Base-by-base conservation (phyloP, 78 protist species). In the Speleostelium caveatum region DNA sequence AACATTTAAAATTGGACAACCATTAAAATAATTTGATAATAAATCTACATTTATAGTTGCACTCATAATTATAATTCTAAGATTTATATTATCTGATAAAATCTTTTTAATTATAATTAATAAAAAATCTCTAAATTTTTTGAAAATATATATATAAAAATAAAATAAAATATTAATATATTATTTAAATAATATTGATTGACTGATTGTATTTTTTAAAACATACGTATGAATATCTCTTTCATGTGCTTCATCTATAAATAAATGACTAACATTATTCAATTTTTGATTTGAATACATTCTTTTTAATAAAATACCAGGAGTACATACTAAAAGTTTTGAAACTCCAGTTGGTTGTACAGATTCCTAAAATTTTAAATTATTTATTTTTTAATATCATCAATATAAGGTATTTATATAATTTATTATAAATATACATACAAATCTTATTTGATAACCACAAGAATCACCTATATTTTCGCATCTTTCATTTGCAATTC, bases 241-340 rank as follows among this genome's bases (percentile, higher is more conserved):
- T 90, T 98, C 99, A 83, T 98, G 99, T 59, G 98, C 99, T 93
- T 99, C 99, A 86, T 99, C 99, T n/a, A 99, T 90, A 60, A 98
- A 97, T 73, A 98, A 87, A 49, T 83, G 97, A 6, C 88, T 53
- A 83, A 97, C 98, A 30, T 45, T 1, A 12, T 38, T 28, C 26
- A 97, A 86, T 58, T 80, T 96, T 38, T 97, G 97, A 63, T 98
- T 98, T 22, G 55, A 2, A 22, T 96, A 73, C 61, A 97, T 93
- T 94, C 98, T 98, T 21, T 98, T 96, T 79, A 98, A 83, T 6
- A 98, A 90, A 96, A 98, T 98, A 28, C 99, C 99, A 39, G 97
- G 99, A 10, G 99, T 99, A 33, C 78, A 72, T 24, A 72, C 60
- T 95, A 97, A 77, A 87, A 96, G 97, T 96, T 97, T 95, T 45